Percentiles rank a stretch among this genome's conserved stretches.
Evolutionary conservation across 257 asterid genomes (phyloP).

Genomic region (Solanum acaule): DNA sequence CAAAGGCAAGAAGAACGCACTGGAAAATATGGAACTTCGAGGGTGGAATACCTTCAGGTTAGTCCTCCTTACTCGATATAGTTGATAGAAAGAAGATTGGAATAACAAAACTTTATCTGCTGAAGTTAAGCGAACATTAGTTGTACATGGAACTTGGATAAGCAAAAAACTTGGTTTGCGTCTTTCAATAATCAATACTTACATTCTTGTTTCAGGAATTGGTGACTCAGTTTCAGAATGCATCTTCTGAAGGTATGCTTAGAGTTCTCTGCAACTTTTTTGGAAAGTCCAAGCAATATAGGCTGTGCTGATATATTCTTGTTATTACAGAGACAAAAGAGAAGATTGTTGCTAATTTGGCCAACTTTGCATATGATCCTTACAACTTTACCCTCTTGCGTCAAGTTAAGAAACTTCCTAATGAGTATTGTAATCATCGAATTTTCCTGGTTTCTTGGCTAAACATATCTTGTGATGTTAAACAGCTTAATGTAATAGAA

Average conservation of each 20-base stretch:
- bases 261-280: background rate
- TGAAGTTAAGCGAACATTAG: background rate
- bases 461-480: background rate
- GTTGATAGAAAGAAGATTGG: background rate
- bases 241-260: constrained; percentile 60
- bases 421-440: background rate
- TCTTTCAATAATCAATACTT: background rate
- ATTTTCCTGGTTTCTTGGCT: background rate
- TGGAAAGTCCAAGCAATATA: fast-evolving
- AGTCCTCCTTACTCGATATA: background rate
- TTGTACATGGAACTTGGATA: background rate
- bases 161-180: background rate
- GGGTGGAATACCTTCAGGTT: constrained; percentile 85
- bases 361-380: constrained; percentile 95
- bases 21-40: constrained; percentile 69
- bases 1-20: constrained; percentile 81
- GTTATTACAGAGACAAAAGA: constrained; percentile 68
- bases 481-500: constrained; percentile 86
- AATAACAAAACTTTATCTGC: background rate
- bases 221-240: constrained; percentile 69
- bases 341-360: constrained; percentile 69
- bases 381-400: constrained; percentile 69
- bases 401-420: constrained; percentile 40
- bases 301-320: background rate
- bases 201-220: constrained; percentile 40